Evolutionary conservation across 208 protist species (phyloP).

Genomic region (Endotrypanum monterogeii): DNA sequence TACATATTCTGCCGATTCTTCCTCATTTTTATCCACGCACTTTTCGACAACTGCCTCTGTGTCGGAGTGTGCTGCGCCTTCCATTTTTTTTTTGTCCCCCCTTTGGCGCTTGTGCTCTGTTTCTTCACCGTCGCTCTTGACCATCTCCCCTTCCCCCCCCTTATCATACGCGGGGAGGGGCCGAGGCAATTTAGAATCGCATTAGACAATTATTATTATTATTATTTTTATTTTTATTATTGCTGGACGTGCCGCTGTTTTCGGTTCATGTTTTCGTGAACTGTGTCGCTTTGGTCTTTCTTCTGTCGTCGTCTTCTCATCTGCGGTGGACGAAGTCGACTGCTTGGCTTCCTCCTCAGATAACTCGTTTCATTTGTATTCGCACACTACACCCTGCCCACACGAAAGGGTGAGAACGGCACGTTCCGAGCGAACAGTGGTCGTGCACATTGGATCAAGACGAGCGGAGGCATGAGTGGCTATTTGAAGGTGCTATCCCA

Average conservation of each 20-base stretch:
- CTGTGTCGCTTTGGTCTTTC: background rate
- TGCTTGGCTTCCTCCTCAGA: background rate
- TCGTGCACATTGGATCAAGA: background rate
- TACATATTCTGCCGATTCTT: background rate
- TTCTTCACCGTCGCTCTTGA: conserved; percentile 4
- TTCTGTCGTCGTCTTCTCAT: background rate
- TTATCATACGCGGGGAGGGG: background rate
- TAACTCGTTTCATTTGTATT: background rate
- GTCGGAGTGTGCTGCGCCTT: background rate
- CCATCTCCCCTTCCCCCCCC: no score
- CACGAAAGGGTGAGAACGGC: background rate
- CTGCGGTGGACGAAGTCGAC: background rate
- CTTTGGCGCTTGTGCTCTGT: background rate
- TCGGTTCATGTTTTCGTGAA: background rate
- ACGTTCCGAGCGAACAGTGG: background rate
- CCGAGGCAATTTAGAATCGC: background rate
- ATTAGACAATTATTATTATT: background rate
- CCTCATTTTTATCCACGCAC: background rate
- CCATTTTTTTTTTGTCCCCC: background rate
- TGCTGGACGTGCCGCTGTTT: background rate
- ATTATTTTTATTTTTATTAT: background rate
- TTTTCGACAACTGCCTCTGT: background rate
- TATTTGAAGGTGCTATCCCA: conserved; percentile 48
- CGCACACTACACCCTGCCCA: background rate
- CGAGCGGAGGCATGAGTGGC: conserved; percentile 27